Conservation (phyloP, 2,329 filamentous ascomycete genomes). For the Metarhizium robertsii region DNA sequence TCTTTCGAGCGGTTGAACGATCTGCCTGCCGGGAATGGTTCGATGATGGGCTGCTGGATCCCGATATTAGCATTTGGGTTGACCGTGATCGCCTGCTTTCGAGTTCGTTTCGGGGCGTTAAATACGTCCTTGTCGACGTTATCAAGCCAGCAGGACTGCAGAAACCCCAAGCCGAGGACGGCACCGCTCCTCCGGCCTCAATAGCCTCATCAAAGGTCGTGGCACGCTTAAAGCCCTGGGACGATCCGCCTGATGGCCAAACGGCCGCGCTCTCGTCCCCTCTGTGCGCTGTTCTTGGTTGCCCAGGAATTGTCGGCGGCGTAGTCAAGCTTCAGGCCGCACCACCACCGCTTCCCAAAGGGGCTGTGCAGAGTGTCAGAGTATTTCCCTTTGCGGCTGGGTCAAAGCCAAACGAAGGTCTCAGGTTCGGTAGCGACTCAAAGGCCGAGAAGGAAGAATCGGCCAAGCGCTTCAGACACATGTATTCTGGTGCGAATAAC, state of each 20-base stretch:
- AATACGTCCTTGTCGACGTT: constrained; percentile 76
- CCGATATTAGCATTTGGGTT: constrained; percentile 70
- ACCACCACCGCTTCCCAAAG: constrained; percentile 58
- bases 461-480: constrained; percentile 58
- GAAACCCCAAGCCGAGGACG: constrained; percentile 58
- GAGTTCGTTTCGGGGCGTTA: constrained; percentile 65
- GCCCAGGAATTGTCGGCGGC: constrained; percentile 68
- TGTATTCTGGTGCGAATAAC: constrained; percentile 52
- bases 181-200: constrained; percentile 43
- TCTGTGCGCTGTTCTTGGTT: constrained; percentile 65
- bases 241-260: constrained; percentile 74
- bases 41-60: constrained; percentile 50
- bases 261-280: constrained; percentile 70
- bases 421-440: constrained; percentile 83
- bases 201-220: constrained; percentile 51
- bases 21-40: constrained; percentile 66
- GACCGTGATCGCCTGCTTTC: constrained; percentile 67
- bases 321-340: constrained; percentile 83
- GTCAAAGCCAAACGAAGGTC: constrained; percentile 49
- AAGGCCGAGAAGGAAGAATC: constrained; percentile 74
- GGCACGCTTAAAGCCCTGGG: constrained; percentile 68
- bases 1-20: constrained; percentile 72
- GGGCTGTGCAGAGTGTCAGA: constrained; percentile 57
- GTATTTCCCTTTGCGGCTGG: constrained; percentile 67
- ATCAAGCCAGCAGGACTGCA: constrained; percentile 73